phyloP scores from a whole-genome alignment of 768 basidiomycete species.

The Suillus sp. region DNA sequence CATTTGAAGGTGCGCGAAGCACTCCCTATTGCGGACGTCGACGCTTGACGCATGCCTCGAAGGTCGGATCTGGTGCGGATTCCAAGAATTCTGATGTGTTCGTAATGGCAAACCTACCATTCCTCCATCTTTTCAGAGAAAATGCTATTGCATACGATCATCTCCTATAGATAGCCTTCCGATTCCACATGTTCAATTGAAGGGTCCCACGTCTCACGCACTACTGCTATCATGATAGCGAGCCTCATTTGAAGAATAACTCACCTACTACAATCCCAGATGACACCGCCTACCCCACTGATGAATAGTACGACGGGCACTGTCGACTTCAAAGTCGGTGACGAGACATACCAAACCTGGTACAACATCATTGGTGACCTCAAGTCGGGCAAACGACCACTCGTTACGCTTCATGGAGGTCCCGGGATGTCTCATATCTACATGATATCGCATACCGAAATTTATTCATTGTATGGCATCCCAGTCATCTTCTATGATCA shows the following conservation, averaged over 20 bases:
- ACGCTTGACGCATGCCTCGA: background rate
- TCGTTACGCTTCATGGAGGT: constrained; percentile 51
- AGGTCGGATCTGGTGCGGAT: background rate
- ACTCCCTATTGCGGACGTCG: background rate
- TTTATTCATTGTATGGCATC: constrained; percentile 32
- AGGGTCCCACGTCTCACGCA: background rate
- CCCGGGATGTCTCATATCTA: constrained; percentile 46
- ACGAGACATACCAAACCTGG: constrained; percentile 42
- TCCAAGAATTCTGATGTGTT: background rate
- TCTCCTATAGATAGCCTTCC: background rate
- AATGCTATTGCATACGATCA: background rate
- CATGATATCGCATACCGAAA: constrained; percentile 40
- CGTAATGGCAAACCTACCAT: background rate
- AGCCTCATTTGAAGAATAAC: background rate
- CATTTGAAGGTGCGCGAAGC: background rate
- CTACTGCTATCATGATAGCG: background rate
- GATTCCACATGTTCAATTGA: background rate
- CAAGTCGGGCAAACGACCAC: constrained; percentile 32
- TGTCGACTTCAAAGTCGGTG: constrained; percentile 22
- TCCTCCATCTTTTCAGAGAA: background rate
- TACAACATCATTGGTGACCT: constrained; percentile 48
- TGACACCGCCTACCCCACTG: background rate
- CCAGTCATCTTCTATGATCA: constrained; percentile 56
- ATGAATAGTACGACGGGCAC: constrained; percentile 29
- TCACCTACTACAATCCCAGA: background rate